Evolutionary conservation across 2,329 filamentous ascomycete species (phyloP), one percentile per base, ranked within the genome.

Genomic region (Fusarium coicis): DNA sequence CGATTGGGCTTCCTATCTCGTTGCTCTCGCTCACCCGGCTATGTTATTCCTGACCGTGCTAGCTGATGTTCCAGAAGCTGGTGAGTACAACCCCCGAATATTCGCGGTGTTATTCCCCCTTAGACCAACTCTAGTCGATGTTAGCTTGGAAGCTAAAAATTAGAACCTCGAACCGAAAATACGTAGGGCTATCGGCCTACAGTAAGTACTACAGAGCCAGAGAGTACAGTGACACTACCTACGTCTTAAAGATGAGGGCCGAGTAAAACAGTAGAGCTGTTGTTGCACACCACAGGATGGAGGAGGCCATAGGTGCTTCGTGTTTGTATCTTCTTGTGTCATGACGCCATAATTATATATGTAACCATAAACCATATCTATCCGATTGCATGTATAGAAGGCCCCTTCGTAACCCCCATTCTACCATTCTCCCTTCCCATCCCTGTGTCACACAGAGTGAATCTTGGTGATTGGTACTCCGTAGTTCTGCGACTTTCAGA

Each of bases 1-100:
- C 53, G 54, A 56, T 46, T 32, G 26, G 42, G 49, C 56, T 70
- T 52, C 66, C 49, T 70, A 21, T 70, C 59, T 70, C 36, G 66
- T 53, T 42, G 12, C 37, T 53, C 23, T n/a, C 52, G 36, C 39
- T 39, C 39, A 23, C 40, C 21, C 50, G 36, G 23, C 47, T 42
- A 47, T 66, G 49, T 18, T 37, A 49, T 50, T 39, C 61, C 43
- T 43, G 30, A 43, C n/a, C 26, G n/a, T 16, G 19, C 37, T 23
- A 19, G 30, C 40, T 32, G 12, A 43, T 28, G 26, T 23, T 52
- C 30, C 11, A 52, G 44, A 50, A 19, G 30, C 21, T 54, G 43
- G 21, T 37, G 36, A 43, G 46, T 34, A 39, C 37, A 21, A 10
- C 36, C 44, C 37, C 40, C 36, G 28, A 53, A 39, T 39, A 42